phyloP scores from a whole-genome alignment of 2,329 filamentous ascomycete species.

The Beauveria caledonica region DNA sequence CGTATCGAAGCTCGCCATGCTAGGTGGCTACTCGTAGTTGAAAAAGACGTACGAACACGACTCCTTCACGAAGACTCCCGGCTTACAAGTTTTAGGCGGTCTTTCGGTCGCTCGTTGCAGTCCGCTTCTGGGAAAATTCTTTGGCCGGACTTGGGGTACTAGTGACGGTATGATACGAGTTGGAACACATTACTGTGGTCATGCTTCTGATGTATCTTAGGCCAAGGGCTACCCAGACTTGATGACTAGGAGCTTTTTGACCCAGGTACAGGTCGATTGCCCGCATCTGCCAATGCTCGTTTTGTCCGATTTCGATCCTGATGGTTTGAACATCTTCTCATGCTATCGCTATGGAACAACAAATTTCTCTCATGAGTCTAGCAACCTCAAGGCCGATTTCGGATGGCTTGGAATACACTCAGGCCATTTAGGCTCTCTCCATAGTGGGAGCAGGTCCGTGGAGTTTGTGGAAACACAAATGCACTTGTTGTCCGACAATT shows the following conservation, averaged over 20 bases:
- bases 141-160: conserved; percentile 51
- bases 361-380: conserved; percentile 50
- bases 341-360: conserved; percentile 67
- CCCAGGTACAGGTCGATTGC: conserved; percentile 37
- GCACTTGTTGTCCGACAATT: not conserved
- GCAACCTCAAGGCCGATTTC: conserved; percentile 41
- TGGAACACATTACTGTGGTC: not conserved
- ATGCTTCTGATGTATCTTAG: conserved; percentile 29
- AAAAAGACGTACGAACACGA: conserved; percentile 58
- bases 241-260: conserved; percentile 57
- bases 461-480: not conserved
- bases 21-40: conserved; percentile 64
- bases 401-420: conserved; percentile 57
- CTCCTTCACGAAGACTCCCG: not conserved
- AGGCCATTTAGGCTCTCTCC: conserved; percentile 27
- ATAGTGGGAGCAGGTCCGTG: not conserved
- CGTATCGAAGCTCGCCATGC: conserved; percentile 39
- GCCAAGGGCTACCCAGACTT: conserved; percentile 79
- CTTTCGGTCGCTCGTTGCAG: conserved; percentile 57
- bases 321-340: conserved; percentile 64
- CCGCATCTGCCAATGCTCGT: conserved; percentile 50
- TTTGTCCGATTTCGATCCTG: conserved; percentile 68
- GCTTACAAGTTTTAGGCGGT: conserved; percentile 48
- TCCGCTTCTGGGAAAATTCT: conserved; percentile 44
- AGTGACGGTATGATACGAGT: conserved; percentile 47